Evolutionary conservation across 2,329 filamentous ascomycete genomes (phyloP).

Genomic region (Pseudocercospora eumusae): DNA sequence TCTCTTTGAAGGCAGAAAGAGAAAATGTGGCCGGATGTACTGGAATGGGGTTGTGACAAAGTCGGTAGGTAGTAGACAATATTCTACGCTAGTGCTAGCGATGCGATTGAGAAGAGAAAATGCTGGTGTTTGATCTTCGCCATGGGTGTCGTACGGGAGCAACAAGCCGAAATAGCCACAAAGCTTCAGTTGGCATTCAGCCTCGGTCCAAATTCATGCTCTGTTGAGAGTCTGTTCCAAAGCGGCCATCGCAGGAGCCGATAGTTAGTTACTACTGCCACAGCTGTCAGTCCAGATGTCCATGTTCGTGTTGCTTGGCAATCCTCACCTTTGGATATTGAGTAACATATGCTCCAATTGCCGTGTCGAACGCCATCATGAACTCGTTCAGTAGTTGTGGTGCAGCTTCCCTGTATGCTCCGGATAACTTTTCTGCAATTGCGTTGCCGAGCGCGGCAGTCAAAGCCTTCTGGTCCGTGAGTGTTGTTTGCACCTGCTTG

Average conservation of each 20-base stretch:
- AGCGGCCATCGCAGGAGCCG: neutral
- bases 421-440: constrained; percentile 8
- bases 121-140: neutral
- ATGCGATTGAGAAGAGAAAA: neutral
- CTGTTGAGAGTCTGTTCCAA: too few relatives aligned
- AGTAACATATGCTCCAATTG: constrained; percentile 10
- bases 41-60: neutral
- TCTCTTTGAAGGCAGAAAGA: neutral
- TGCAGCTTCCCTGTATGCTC: constrained; percentile 5
- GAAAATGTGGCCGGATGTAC: neutral
- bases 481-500: constrained; percentile 2
- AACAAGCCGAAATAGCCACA: neutral
- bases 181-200: neutral
- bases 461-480: constrained; percentile 13
- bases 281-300: neutral
- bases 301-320: neutral
- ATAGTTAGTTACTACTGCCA: too few relatives aligned
- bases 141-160: neutral
- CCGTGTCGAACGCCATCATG: constrained; percentile 8
- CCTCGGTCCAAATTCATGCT: neutral
- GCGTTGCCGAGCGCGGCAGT: constrained; percentile 9
- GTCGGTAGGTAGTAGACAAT: neutral
- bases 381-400: constrained; percentile 12
- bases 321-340: neutral
- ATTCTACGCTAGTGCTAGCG: neutral